Evolutionary conservation across 169 alveolate genomes (phyloP).

Genomic region (Theileria parva): DNA sequence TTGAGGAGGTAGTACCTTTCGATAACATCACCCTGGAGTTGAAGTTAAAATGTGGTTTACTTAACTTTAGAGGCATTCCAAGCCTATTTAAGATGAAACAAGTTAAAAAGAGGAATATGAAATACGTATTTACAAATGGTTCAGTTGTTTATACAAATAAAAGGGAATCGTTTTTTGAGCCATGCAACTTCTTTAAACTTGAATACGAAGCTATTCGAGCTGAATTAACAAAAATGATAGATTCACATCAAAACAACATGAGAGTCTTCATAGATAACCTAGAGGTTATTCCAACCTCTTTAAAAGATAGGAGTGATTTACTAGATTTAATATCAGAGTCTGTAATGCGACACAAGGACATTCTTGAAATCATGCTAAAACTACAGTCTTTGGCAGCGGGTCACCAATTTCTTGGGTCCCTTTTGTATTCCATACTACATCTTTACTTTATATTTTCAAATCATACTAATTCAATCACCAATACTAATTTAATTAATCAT

Average conservation of each 20-base stretch:
- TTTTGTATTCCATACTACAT: background rate
- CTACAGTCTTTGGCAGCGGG: slow-evolving; percentile 33
- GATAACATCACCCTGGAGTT: slow-evolving; percentile 67
- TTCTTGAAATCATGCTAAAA: background rate
- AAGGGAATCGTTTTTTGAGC: slow-evolving; percentile 28
- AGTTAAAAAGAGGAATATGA: slow-evolving; percentile 58
- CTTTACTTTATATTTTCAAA: background rate
- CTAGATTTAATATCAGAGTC: background rate
- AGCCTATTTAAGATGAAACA: slow-evolving; percentile 70
- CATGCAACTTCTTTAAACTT: slow-evolving; percentile 37
- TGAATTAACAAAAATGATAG: slow-evolving; percentile 28
- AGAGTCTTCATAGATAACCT: slow-evolving; percentile 43
- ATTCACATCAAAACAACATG: slow-evolving; percentile 53
- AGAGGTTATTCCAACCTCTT: slow-evolving; percentile 45
- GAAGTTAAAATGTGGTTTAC: slow-evolving; percentile 73
- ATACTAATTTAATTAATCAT: background rate
- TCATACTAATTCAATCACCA: background rate
- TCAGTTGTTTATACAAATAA: background rate
- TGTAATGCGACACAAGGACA: background rate
- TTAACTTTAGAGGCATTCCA: slow-evolving; percentile 64
- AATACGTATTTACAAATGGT: slow-evolving; percentile 6
- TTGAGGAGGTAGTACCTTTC: background rate
- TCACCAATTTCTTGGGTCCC: slow-evolving; percentile 7
- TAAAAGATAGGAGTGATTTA: background rate
- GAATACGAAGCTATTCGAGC: slow-evolving; percentile 12